Evolutionary conservation across 495 filamentous ascomycete species (phyloP).

Genomic region (Endocarpon pusillum): DNA sequence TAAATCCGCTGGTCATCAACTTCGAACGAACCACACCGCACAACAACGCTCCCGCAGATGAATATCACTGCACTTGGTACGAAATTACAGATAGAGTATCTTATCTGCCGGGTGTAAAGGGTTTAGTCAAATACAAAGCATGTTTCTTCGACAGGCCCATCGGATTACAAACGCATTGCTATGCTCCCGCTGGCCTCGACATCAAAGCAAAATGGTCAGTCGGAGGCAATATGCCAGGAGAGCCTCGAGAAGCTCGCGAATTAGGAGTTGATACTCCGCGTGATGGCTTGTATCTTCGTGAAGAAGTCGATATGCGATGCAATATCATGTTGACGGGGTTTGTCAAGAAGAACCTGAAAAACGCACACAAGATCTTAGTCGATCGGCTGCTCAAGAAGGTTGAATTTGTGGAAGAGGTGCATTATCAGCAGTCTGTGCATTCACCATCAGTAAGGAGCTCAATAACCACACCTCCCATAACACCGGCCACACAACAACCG

Average conservation of each 20-base stretch:
- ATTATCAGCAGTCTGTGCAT: too few species aligned
- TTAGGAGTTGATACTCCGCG: slow-evolving; percentile 32
- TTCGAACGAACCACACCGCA: slow-evolving; percentile 47
- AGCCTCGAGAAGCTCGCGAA: slow-evolving; percentile 39
- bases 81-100: slow-evolving; percentile 42
- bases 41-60: slow-evolving; percentile 41
- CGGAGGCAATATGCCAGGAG: slow-evolving; percentile 41
- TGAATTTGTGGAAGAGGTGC: slow-evolving; percentile 6
- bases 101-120: slow-evolving; percentile 50
- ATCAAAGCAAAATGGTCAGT: slow-evolving; percentile 53
- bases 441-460: too few species aligned
- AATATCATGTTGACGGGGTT: slow-evolving; percentile 55
- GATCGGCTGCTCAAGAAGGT: slow-evolving; percentile 46
- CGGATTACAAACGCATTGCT: slow-evolving; percentile 59
- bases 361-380: slow-evolving; percentile 47
- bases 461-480: too few species aligned
- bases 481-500: too few species aligned
- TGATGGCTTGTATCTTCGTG: slow-evolving; percentile 52
- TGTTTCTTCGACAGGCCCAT: slow-evolving; percentile 53
- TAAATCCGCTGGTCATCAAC: slow-evolving; percentile 63
- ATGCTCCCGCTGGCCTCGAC: slow-evolving; percentile 50
- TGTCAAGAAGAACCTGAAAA: slow-evolving; percentile 60
- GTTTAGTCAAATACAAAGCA: slow-evolving; percentile 55
- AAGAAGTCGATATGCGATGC: slow-evolving; percentile 63
- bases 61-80: slow-evolving; percentile 56